Base-by-base conservation (phyloP, 306 rosid species). In the Acacia melanoxylon region DNA sequence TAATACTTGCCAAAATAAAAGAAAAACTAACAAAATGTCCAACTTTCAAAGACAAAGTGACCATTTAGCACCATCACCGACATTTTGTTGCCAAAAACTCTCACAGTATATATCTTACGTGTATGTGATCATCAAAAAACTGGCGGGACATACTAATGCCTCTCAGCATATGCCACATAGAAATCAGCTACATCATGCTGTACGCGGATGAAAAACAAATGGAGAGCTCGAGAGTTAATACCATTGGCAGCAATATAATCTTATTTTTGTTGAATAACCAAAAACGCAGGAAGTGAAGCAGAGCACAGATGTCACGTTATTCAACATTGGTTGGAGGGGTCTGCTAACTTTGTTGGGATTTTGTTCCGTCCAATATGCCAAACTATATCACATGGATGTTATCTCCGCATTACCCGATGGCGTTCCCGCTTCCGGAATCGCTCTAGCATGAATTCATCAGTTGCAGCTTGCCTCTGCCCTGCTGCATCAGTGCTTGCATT, bases 341-440 rank as follows among this genome's bases (percentile, higher is more conserved):
- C 75, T 70, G 44, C 66, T 54, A 24, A 70, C 11, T 24, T 46
- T 49, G 27, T 67, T 54, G 52, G 42, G 46, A 45, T 6, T 29
- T 10, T n/a, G 49, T 17, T 78, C 42, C 24, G 68, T 51, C 42
- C 58, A 78, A 46, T 35, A 63, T n/a, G 22, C 84, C 74, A 81
- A 69, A 72, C 80, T 51, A 40, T 42, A 74, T 75, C 81, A 74
- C 78, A 61, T 58, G 68, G 52, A 67, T 71, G 59, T 72, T 62
- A 92, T 89, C 99, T 86, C 75, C 96, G 81, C 94, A 94, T 94
- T 52, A 82, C 98, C 19, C 98, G 94, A 78, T 91, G 94, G 68
- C 99, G 99, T 83, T 95, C 98, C 59, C 99, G 87, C 89, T 95
- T 95, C 80, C 97, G 89, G 86, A 95, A 95, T 80, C 99, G 97